Conservation (phyloP, 2,329 filamentous ascomycete species). For the Sporothrix luriei region DNA sequence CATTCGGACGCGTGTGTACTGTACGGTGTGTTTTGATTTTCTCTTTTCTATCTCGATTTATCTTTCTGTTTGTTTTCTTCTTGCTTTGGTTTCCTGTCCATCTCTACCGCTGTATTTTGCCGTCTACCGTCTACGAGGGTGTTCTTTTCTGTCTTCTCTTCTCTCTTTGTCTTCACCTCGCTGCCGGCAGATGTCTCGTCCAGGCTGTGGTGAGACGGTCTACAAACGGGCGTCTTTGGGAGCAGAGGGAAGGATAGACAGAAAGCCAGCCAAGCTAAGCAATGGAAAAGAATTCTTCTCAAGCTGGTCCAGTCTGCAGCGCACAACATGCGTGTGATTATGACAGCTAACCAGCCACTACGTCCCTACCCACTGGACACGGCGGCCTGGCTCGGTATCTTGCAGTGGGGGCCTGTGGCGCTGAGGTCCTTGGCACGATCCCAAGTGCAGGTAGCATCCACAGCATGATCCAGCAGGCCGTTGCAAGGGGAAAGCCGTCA, state of each 20-base stretch:
- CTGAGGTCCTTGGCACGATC: no score
- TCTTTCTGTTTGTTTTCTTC: no score
- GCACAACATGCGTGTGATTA: no score
- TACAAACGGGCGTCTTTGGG: conserved; percentile 1
- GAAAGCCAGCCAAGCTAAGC: background rate
- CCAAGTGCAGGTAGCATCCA: no score
- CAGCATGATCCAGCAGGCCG: no score
- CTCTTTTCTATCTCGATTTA: background rate
- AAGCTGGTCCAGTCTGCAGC: background rate
- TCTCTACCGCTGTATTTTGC: background rate
- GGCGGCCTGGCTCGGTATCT: no score
- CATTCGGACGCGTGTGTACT: background rate
- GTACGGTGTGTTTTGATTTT: conserved; percentile 10
- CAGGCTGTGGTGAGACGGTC: conserved; percentile 34
- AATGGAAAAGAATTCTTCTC: background rate
- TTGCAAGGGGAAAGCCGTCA: no score
- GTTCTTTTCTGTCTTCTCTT: background rate
- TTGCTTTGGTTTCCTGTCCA: background rate
- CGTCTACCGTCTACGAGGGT: background rate
- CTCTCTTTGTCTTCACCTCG: no score
- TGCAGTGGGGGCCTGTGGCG: no score
- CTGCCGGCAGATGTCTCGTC: background rate
- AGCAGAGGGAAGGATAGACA: no score
- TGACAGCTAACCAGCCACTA: no score
- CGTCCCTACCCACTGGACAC: no score